phyloP scores from a whole-genome alignment of 2,329 filamentous ascomycete genomes.

The Mollisiaceae sp. region DNA sequence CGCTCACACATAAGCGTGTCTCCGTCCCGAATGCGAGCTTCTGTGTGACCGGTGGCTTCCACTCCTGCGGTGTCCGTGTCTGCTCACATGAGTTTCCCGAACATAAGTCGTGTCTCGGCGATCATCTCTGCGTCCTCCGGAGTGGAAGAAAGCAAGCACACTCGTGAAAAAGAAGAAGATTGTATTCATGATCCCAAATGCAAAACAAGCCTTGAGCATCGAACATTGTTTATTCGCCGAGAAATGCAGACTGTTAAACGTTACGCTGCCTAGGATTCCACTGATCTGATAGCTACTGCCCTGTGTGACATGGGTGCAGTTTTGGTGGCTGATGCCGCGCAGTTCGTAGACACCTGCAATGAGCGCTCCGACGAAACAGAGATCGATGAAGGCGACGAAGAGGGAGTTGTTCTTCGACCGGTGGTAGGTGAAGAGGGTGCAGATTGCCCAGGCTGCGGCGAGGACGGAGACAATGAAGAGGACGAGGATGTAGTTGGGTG shows the following conservation, averaged over 20 bases:
- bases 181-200: constrained; percentile 86
- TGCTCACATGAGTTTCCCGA: constrained; percentile 37
- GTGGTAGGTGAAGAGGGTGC: constrained; percentile 71
- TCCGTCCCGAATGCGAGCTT: constrained; percentile 37
- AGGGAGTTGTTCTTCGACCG: constrained; percentile 63
- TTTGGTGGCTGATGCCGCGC: constrained; percentile 61
- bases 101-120: constrained; percentile 35
- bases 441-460: constrained; percentile 66
- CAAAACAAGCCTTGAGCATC: constrained; percentile 91
- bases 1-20: constrained; percentile 41
- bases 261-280: constrained; percentile 64
- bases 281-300: constrained; percentile 58
- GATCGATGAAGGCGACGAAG: constrained; percentile 65
- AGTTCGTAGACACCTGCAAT: constrained; percentile 67
- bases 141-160: constrained; percentile 63
- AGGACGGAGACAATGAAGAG: constrained; percentile 71
- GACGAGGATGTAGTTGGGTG: constrained; percentile 66
- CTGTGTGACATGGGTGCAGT: constrained; percentile 67
- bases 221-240: constrained; percentile 77
- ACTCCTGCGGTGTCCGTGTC: constrained; percentile 39
- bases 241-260: constrained; percentile 56
- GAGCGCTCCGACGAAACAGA: constrained; percentile 66
- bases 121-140: constrained; percentile 19
- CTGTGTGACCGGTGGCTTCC: constrained; percentile 41
- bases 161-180: constrained; percentile 81